Conservation (phyloP, 208 protist genomes). For the Leptomonas seymouri region DNA sequence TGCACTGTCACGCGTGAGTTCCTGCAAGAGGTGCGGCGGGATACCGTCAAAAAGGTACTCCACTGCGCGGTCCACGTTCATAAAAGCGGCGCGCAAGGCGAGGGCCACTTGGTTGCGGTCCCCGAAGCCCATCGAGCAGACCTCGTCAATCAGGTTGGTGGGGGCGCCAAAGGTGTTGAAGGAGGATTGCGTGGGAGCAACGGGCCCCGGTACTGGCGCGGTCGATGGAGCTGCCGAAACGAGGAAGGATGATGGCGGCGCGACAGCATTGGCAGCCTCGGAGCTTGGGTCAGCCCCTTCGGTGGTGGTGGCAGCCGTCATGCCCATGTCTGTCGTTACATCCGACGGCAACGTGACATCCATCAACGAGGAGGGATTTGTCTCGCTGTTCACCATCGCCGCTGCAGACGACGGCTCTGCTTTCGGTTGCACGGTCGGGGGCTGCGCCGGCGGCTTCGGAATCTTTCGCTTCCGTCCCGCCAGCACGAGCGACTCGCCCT, state of each 20-base stretch:
- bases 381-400: not conserved
- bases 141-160: constrained; percentile 67
- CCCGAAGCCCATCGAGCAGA: constrained; percentile 89
- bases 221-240: constrained; percentile 17
- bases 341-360: constrained; percentile 9
- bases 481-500: constrained; percentile 66
- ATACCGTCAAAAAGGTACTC: constrained; percentile 89
- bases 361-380: not conserved
- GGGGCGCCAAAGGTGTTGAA: constrained; percentile 37
- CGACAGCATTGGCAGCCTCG: too few relatives aligned
- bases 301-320: not conserved
- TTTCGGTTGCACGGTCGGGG: constrained; percentile 8
- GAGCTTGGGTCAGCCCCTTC: too few relatives aligned
- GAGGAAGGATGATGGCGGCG: constrained; percentile 7
- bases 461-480: constrained; percentile 78
- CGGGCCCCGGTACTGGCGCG: constrained; percentile 1
- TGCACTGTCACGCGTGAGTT: constrained; percentile 30
- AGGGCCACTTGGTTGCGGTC: constrained; percentile 74
- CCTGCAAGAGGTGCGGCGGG: constrained; percentile 44
- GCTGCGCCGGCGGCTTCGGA: constrained; percentile 35
- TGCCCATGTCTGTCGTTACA: not conserved
- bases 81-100: constrained; percentile 82
- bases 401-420: constrained; percentile 16
- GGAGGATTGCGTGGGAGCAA: constrained; percentile 10
- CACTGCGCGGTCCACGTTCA: constrained; percentile 87